Evolutionary conservation across 78 protist genomes (phyloP).

Genomic region (Isochrysis galbana): DNA sequence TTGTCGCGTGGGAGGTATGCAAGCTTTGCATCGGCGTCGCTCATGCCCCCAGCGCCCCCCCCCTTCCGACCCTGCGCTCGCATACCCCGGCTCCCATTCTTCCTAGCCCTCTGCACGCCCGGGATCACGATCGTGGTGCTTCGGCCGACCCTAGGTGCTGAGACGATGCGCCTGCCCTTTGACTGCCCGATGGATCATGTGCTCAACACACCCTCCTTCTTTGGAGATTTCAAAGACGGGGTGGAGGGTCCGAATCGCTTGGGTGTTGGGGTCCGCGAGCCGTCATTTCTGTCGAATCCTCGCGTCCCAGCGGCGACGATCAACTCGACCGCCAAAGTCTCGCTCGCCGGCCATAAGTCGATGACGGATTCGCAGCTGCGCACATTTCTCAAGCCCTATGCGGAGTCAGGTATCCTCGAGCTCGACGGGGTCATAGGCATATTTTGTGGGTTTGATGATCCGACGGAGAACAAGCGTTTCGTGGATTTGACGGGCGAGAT

Average conservation of each 20-base stretch:
- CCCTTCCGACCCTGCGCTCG: too few species aligned
- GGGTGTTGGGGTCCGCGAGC: slow-evolving; percentile 3
- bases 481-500: not conserved
- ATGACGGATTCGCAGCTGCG: not conserved
- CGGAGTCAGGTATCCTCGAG: not conserved
- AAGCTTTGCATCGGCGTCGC: too few species aligned
- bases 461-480: not conserved
- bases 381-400: not conserved
- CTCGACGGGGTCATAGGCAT: not conserved
- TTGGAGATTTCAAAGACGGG: not conserved
- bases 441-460: not conserved
- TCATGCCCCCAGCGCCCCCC: too few species aligned
- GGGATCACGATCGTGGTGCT: too few species aligned
- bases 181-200: slow-evolving; percentile 30
- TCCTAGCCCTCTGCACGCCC: too few species aligned
- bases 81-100: too few species aligned
- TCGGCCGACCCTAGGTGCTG: too few species aligned
- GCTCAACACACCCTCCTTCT: not conserved
- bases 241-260: not conserved
- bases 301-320: not conserved
- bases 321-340: not conserved
- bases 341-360: not conserved
- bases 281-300: not conserved
- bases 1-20: slow-evolving; percentile 19
- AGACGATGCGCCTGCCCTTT: slow-evolving; percentile 12